Evolutionary conservation across 2,329 filamentous ascomycete species (phyloP).

Genomic region (Trichophyton mentagrophytes): DNA sequence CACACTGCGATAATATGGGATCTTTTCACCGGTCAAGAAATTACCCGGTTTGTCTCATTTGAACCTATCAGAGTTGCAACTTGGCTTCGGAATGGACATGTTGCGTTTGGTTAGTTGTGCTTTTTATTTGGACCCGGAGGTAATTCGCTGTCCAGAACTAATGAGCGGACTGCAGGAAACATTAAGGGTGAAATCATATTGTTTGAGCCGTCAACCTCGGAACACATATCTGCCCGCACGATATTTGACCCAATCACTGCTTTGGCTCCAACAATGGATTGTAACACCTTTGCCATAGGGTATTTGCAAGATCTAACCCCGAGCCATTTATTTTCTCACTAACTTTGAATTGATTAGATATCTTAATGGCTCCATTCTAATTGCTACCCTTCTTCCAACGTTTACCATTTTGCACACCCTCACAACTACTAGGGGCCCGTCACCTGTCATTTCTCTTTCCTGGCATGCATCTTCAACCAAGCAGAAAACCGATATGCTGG

Average conservation of each 20-base stretch:
- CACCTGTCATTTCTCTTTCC: conserved; percentile 70
- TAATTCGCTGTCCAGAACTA: not conserved
- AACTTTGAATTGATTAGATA: conserved; percentile 43
- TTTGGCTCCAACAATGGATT: conserved; percentile 76
- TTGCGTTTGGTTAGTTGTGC: conserved; percentile 68
- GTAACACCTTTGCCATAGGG: conserved; percentile 92
- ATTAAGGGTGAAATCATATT: conserved; percentile 83
- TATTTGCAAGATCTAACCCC: conserved; percentile 32
- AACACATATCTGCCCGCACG: conserved; percentile 81
- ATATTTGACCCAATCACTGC: conserved; percentile 94
- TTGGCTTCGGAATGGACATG: conserved; percentile 96
- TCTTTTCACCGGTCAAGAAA: conserved; percentile 76
- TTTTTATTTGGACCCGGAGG: not conserved
- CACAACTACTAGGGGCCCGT: conserved; percentile 69
- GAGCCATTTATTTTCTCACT: conserved; percentile 1
- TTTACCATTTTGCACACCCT: conserved; percentile 93
- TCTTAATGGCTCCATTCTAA: conserved; percentile 83
- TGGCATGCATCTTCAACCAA: conserved; percentile 96
- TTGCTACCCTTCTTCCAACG: conserved; percentile 76
- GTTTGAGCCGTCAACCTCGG: conserved; percentile 84
- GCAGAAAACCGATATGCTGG: conserved; percentile 96
- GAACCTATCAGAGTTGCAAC: conserved; percentile 71
- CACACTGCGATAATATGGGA: conserved; percentile 97
- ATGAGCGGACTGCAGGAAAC: conserved; percentile 51
- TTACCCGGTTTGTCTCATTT: conserved; percentile 85